phyloP scores from a whole-genome alignment of 345 rosid genomes.

The Erodium maritimum region DNA sequence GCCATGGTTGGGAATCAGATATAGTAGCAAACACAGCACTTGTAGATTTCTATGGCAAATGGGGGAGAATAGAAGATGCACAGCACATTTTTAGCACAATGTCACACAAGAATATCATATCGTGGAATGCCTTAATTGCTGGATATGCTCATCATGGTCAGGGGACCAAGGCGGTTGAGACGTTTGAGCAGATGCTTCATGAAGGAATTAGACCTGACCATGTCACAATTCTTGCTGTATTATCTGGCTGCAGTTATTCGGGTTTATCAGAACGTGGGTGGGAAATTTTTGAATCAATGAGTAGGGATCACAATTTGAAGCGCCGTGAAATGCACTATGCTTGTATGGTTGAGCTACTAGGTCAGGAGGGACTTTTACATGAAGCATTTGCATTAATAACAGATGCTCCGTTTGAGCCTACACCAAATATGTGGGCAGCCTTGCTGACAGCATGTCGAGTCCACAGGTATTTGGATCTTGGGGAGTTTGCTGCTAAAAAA shows the following conservation, averaged over 20 bases:
- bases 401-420: conserved; percentile 53
- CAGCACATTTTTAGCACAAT: conserved; percentile 50
- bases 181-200: conserved; percentile 55
- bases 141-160: conserved; percentile 74
- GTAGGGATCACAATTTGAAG: conserved; percentile 42
- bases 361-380: conserved; percentile 68
- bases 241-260: conserved; percentile 69
- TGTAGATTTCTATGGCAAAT: conserved; percentile 88
- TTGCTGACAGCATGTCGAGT: conserved; percentile 72
- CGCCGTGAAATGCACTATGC: conserved; percentile 86
- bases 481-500: conserved; percentile 68
- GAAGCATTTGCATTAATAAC: conserved; percentile 70
- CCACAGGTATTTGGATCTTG: conserved; percentile 61
- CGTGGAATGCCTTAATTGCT: conserved; percentile 81
- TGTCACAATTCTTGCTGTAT: conserved; percentile 63
- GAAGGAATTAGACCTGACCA: conserved; percentile 55
- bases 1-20: conserved; percentile 61
- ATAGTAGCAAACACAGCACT: conserved; percentile 66
- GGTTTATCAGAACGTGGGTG: conserved; percentile 59
- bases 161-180: conserved; percentile 54
- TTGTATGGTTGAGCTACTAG: conserved; percentile 65
- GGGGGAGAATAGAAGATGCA: conserved; percentile 83
- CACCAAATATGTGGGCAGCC: conserved; percentile 89
- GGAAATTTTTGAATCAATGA: conserved; percentile 70
- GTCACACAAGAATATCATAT: conserved; percentile 56